Conservation (phyloP, 2,329 filamentous ascomycete genomes). For the Paracoccidioides brasiliensis region DNA sequence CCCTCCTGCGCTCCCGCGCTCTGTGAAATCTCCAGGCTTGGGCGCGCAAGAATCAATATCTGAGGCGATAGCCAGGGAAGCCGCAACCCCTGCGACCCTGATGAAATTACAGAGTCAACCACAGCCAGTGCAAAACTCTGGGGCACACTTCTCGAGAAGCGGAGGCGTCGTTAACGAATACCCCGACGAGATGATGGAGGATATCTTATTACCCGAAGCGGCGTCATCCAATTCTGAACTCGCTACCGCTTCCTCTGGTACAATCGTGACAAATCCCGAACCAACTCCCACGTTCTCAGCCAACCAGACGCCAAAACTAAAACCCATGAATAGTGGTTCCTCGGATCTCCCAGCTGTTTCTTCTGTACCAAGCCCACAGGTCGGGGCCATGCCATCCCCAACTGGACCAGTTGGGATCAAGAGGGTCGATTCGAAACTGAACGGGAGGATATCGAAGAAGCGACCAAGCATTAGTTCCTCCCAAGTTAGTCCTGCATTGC, state of each 20-base stretch:
- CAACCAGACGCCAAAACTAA: conserved; percentile 43
- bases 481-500: conserved; percentile 72
- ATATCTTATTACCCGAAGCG: conserved; percentile 62
- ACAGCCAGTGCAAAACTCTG: conserved; percentile 25
- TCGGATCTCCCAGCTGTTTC: conserved; percentile 17
- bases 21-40: conserved; percentile 29
- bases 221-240: conserved; percentile 38
- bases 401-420: conserved; percentile 27
- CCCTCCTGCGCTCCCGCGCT: conserved; percentile 33
- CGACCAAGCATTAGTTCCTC: conserved; percentile 56
- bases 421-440: conserved; percentile 37
- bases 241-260: conserved; percentile 39
- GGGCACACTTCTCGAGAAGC: conserved; percentile 23
- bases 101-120: conserved; percentile 56
- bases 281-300: conserved; percentile 50
- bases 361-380: conserved; percentile 40
- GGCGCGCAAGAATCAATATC: conserved; percentile 19
- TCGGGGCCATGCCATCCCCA: conserved; percentile 41
- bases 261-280: conserved; percentile 22
- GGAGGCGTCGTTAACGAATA: conserved; percentile 27
- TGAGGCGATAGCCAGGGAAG: conserved; percentile 34
- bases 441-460: conserved; percentile 50
- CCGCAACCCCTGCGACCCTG: conserved; percentile 75
- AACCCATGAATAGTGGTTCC: conserved; percentile 12
- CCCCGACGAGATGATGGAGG: conserved; percentile 47